Evolutionary conservation across 352 stramenopile species (phyloP).

Genomic region (Pythium chondricola): DNA sequence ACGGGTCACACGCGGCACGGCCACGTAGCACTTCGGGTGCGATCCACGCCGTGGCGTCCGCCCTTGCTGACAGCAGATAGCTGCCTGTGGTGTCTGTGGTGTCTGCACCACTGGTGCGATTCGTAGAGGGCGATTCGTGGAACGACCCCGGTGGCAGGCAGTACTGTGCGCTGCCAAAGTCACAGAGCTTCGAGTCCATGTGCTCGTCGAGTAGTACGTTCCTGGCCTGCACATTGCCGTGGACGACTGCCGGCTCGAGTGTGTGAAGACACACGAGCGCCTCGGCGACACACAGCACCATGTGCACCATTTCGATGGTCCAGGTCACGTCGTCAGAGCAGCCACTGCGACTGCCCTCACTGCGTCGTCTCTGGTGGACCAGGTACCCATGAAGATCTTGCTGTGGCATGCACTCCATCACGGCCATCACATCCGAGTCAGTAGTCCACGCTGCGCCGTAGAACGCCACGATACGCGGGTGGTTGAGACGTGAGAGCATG

Average conservation of each 20-base stretch:
- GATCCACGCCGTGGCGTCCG: conserved; percentile 17
- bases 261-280: conserved; percentile 26
- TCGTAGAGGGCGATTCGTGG: not conserved
- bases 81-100: not conserved
- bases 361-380: conserved; percentile 1
- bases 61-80: conserved; percentile 9
- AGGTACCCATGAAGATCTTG: conserved; percentile 28
- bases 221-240: conserved; percentile 27
- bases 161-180: conserved; percentile 31
- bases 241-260: conserved; percentile 23
- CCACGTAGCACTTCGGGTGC: conserved; percentile 16
- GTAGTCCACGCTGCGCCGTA: conserved; percentile 37
- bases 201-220: conserved; percentile 28
- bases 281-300: conserved; percentile 39
- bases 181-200: conserved; percentile 29
- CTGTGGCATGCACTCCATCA: conserved; percentile 43
- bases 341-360: not conserved
- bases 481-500: conserved; percentile 38
- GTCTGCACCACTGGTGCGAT: not conserved
- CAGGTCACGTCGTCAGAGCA: conserved; percentile 7
- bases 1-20: conserved; percentile 8
- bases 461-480: conserved; percentile 45
- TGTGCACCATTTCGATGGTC: conserved; percentile 29
- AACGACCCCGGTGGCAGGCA: conserved; percentile 6
- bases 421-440: conserved; percentile 25